Evolutionary conservation across 2,329 filamentous ascomycete genomes (phyloP).

Genomic region (Aspergillus fumigatiaffinis): DNA sequence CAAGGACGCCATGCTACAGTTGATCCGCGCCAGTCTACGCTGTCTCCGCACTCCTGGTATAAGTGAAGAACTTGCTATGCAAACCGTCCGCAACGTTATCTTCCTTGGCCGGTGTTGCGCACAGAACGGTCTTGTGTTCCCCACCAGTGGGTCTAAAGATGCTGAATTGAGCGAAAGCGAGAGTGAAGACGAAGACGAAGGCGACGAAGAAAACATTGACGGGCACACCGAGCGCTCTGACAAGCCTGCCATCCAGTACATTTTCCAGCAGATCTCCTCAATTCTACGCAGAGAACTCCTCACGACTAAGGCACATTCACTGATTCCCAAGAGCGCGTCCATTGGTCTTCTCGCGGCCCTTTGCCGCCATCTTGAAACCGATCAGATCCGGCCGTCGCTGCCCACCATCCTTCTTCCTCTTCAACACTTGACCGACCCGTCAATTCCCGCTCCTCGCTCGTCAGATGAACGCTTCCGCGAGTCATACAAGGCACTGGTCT

Average conservation of each 20-base stretch:
- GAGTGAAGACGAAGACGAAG: slow-evolving; percentile 45
- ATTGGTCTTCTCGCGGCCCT: slow-evolving; percentile 71
- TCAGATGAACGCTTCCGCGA: slow-evolving; percentile 66
- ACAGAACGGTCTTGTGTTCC: slow-evolving; percentile 51
- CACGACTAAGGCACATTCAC: slow-evolving; percentile 56
- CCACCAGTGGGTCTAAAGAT: slow-evolving; percentile 39
- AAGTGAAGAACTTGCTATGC: slow-evolving; percentile 70
- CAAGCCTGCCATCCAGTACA: slow-evolving; percentile 62
- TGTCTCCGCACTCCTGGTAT: slow-evolving; percentile 61
- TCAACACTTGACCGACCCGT: slow-evolving; percentile 78
- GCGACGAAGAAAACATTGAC: slow-evolving; percentile 35
- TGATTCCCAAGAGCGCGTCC: slow-evolving; percentile 71
- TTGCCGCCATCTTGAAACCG: slow-evolving; percentile 56
- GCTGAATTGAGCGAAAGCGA: slow-evolving; percentile 35
- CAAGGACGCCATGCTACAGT: slow-evolving; percentile 58
- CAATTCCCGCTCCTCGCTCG: slow-evolving; percentile 67
- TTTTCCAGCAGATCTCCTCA: slow-evolving; percentile 73
- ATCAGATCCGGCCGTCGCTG: slow-evolving; percentile 60
- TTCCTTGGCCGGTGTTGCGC: slow-evolving; percentile 69
- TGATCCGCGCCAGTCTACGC: slow-evolving; percentile 55
- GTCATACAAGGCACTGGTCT: slow-evolving; percentile 66
- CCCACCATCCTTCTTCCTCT: slow-evolving; percentile 64
- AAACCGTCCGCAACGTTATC: slow-evolving; percentile 75
- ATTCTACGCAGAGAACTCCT: slow-evolving; percentile 73
- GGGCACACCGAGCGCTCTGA: slow-evolving; percentile 19